Conservation (phyloP, 2,329 filamentous ascomycete species). For the Ophiocordyceps camponoti-floridani region DNA sequence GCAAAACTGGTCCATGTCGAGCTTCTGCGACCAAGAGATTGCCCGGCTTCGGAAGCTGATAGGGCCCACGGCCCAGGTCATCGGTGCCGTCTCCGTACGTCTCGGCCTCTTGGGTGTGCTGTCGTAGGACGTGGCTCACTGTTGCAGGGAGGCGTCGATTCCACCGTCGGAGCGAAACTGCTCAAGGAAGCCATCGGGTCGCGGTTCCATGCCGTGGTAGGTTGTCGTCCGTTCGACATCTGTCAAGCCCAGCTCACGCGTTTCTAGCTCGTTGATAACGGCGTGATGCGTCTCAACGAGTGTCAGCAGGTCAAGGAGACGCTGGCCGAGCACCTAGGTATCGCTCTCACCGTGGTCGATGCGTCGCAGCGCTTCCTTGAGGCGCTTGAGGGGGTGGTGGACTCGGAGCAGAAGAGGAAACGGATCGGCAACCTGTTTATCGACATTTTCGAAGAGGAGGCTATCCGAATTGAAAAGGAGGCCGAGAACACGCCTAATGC, state of each 20-base stretch:
- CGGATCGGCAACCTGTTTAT: conserved; percentile 60
- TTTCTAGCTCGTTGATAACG: conserved; percentile 55
- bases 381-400: conserved; percentile 54
- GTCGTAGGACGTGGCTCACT: not conserved
- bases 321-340: conserved; percentile 61
- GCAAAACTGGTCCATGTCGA: conserved; percentile 69
- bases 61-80: conserved; percentile 65
- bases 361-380: conserved; percentile 61
- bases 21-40: conserved; percentile 71
- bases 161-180: not conserved
- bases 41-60: conserved; percentile 64
- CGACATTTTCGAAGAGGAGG: conserved; percentile 63
- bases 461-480: conserved; percentile 47
- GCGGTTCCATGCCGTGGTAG: conserved; percentile 40
- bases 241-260: not conserved
- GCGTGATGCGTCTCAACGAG: conserved; percentile 64
- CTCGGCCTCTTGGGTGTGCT: not conserved
- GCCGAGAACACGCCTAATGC: conserved; percentile 47
- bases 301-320: conserved; percentile 66
- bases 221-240: not conserved
- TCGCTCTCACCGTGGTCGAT: conserved; percentile 81
- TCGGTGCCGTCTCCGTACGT: conserved; percentile 26
- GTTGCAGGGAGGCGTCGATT: not conserved
- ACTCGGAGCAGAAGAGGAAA: conserved; percentile 75
- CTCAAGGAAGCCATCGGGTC: conserved; percentile 60